phyloP scores from a whole-genome alignment of 2,329 filamentous ascomycete genomes.

The Myriangium duriaei region DNA sequence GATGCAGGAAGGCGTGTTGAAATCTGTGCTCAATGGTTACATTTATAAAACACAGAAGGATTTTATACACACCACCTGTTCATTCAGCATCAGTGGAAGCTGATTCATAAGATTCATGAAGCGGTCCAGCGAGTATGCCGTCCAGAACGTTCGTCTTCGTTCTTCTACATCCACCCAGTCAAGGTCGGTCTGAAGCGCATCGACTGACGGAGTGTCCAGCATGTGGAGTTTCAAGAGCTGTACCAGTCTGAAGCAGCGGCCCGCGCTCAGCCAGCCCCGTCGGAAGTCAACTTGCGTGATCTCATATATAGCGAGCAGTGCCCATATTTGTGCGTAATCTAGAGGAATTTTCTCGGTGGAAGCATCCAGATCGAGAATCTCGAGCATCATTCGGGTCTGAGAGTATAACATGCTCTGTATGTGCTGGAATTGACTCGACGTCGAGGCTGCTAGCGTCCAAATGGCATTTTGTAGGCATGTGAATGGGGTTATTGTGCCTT shows the following conservation, averaged over 20 bases:
- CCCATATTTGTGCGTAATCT: not conserved
- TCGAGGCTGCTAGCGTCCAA: not conserved
- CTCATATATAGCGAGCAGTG: not conserved
- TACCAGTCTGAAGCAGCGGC: not conserved
- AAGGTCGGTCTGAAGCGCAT: not conserved
- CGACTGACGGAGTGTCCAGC: not conserved
- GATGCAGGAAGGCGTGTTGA: not conserved
- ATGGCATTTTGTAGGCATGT: not conserved
- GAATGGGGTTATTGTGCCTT: no score
- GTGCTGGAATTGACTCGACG: not conserved
- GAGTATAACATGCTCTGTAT: not conserved
- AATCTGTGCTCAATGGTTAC: not conserved
- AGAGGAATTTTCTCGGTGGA: not conserved
- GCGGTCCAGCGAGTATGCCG: not conserved
- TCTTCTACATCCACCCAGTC: not conserved
- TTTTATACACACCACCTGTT: not conserved
- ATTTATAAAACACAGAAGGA: not conserved
- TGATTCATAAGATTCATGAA: not conserved
- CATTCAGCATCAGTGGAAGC: not conserved
- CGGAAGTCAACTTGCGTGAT: not conserved
- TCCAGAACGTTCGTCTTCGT: not conserved
- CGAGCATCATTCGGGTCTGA: not conserved
- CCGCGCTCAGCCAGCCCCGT: not conserved
- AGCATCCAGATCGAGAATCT: not conserved
- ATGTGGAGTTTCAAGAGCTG: not conserved